phyloP scores from a whole-genome alignment of 805 yeast species.

The Huiozyma naganishii region DNA sequence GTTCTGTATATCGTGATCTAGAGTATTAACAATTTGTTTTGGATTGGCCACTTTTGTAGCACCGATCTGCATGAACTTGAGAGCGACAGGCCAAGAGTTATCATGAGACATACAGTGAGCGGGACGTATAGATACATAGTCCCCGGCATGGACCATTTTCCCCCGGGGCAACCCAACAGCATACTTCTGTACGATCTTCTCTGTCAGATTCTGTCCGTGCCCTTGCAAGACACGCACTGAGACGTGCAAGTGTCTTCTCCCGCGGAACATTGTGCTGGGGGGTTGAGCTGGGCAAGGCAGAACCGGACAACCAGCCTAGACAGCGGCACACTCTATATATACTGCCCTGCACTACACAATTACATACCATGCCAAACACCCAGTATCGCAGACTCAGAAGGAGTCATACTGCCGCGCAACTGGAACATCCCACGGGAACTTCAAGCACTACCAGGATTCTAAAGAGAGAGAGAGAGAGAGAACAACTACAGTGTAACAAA shows the following conservation, averaged over 20 bases:
- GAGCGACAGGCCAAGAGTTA: slow-evolving; percentile 98
- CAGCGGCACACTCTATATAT: neutral
- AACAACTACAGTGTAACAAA: too few species aligned
- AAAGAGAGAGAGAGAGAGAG: too few species aligned
- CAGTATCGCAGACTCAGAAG: too few species aligned
- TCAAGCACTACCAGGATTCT: too few species aligned
- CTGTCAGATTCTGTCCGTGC: slow-evolving; percentile 71
- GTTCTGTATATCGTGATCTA: slow-evolving; percentile 97
- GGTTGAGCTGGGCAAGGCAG: neutral
- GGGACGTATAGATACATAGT: slow-evolving; percentile 88
- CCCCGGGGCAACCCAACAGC: slow-evolving; percentile 77
- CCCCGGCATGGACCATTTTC: slow-evolving; percentile 77
- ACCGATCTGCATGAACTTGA: slow-evolving; percentile 91
- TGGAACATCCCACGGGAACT: too few species aligned
- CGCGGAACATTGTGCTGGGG: slow-evolving; percentile 14
- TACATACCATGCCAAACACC: neutral
- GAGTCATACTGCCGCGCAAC: too few species aligned
- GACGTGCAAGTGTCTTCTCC: slow-evolving; percentile 15
- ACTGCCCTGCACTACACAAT: neutral
- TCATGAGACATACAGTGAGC: slow-evolving; percentile 99
- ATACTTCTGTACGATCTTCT: slow-evolving; percentile 87
- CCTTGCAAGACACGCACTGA: slow-evolving; percentile 8
- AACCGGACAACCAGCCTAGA: neutral
- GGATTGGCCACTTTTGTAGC: slow-evolving; percentile 75
- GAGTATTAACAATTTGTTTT: slow-evolving; percentile 87